A percentile compares a stretch with the other conserved stretches of the same genome.
Conservation (phyloP, 176 grass and related monocot genomes). For the Bonia amplexicaulis region DNA sequence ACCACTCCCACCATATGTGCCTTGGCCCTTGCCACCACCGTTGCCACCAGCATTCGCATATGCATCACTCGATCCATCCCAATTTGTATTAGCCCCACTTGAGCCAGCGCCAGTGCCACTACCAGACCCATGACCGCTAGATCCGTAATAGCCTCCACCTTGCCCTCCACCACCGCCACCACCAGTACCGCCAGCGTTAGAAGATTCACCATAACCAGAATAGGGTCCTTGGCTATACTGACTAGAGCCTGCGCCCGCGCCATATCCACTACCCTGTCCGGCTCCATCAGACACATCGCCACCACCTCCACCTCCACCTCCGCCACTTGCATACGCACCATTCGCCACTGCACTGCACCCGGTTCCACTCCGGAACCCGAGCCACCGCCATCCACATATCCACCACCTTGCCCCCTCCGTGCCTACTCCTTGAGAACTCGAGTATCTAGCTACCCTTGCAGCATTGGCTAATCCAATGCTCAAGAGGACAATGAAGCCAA, state of each 20-base stretch:
- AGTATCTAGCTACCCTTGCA: not conserved
- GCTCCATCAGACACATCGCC: not conserved
- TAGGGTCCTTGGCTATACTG: not conserved
- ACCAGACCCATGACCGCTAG: not conserved
- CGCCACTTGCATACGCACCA: not conserved
- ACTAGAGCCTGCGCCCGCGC: not conserved
- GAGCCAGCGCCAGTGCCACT: not conserved
- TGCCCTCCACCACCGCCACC: not conserved
- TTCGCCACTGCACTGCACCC: not conserved
- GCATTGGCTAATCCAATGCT: conserved; percentile 15
- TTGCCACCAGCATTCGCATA: not conserved
- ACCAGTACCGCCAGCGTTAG: not conserved
- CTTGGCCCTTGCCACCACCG: not conserved
- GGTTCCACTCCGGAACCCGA: not conserved
- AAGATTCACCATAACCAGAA: not conserved
- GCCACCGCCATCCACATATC: not conserved
- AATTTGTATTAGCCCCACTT: not conserved
- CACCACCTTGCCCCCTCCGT: not conserved
- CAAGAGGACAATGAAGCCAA: not conserved
- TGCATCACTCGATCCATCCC: not conserved
- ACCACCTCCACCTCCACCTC: not conserved
- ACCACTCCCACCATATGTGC: not conserved
- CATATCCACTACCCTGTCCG: not conserved
- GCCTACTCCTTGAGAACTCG: not conserved
- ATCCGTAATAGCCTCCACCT: not conserved